phyloP scores from a whole-genome alignment of 805 yeast genomes.

The Groenewaldozyma salmanticensis region DNA sequence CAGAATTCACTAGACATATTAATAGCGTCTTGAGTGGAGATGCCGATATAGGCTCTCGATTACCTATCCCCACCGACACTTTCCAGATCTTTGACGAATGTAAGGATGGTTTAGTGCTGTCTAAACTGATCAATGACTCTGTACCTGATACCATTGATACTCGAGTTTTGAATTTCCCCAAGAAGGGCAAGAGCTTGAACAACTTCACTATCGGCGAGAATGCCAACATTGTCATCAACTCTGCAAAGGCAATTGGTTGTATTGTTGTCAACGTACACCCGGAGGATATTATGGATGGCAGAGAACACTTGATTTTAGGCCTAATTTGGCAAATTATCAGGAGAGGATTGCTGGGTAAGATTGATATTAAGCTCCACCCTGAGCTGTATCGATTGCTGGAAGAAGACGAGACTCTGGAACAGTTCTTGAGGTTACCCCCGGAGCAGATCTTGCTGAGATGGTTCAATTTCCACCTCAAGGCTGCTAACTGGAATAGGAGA shows the following conservation, averaged over 20 bases:
- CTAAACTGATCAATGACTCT: conserved; percentile 91
- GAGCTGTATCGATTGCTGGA: conserved; percentile 90
- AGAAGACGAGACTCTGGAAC: conserved; percentile 95
- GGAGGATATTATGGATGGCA: conserved; percentile 94
- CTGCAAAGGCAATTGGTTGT: conserved; percentile 98
- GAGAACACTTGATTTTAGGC: conserved; percentile 90
- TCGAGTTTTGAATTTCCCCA: conserved; percentile 87
- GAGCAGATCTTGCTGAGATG: conserved; percentile 94
- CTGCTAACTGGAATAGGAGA: conserved; percentile 81
- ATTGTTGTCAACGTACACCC: conserved; percentile 96
- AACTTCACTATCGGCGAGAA: conserved; percentile 94
- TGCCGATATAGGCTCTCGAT: conserved; percentile 65
- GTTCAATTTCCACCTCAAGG: conserved; percentile 93
- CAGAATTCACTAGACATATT: conserved; percentile 93
- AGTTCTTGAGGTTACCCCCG: conserved; percentile 92
- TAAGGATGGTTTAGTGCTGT: conserved; percentile 85
- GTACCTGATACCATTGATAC: conserved; percentile 98
- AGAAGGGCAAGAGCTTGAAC: conserved; percentile 69
- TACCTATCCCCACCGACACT: conserved; percentile 88
- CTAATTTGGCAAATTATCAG: conserved; percentile 97
- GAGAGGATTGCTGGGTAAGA: conserved; percentile 87
- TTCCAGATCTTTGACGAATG: conserved; percentile 96
- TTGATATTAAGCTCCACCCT: conserved; percentile 93
- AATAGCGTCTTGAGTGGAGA: conserved; percentile 88
- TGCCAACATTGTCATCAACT: conserved; percentile 94